phyloP scores from a whole-genome alignment of 1,284 basidiomycete genomes.

The Ganoderma boninense region DNA sequence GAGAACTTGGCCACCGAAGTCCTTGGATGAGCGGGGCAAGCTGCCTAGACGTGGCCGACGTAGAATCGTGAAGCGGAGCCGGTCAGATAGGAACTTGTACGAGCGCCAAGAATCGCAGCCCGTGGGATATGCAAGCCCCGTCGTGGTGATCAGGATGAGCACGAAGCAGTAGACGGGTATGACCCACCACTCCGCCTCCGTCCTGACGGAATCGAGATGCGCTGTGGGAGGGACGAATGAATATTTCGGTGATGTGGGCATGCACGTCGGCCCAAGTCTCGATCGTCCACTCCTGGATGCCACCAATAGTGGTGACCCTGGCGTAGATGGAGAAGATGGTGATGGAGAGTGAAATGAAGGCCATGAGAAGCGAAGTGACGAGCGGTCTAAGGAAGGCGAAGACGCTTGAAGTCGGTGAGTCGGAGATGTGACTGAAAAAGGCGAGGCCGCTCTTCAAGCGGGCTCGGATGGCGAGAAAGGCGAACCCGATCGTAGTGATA shows the following conservation, averaged over 20 bases:
- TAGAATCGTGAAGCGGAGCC: slow-evolving; percentile 34
- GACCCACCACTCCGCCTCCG: slow-evolving; percentile 51
- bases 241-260: slow-evolving; percentile 39
- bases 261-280: slow-evolving; percentile 47
- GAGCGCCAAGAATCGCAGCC: slow-evolving; percentile 40
- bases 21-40: slow-evolving; percentile 29
- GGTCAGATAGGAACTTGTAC: slow-evolving; percentile 34
- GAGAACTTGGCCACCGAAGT: slow-evolving; percentile 20
- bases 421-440: slow-evolving; percentile 41
- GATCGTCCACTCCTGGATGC: slow-evolving; percentile 39
- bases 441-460: slow-evolving; percentile 44
- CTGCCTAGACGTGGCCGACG: slow-evolving; percentile 37
- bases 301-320: slow-evolving; percentile 47
- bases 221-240: slow-evolving; percentile 35
- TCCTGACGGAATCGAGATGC: slow-evolving; percentile 25
- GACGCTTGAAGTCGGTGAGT: slow-evolving; percentile 42
- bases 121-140: slow-evolving; percentile 33
- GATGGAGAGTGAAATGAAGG: slow-evolving; percentile 45
- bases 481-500: slow-evolving; percentile 49
- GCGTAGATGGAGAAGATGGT: slow-evolving; percentile 48
- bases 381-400: slow-evolving; percentile 54
- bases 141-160: slow-evolving; percentile 43
- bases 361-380: slow-evolving; percentile 43
- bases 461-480: slow-evolving; percentile 42
- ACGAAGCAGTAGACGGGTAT: slow-evolving; percentile 48